Evolutionary conservation across 2,329 filamentous ascomycete genomes (phyloP).

Genomic region (Exophiala xenobiotica): DNA sequence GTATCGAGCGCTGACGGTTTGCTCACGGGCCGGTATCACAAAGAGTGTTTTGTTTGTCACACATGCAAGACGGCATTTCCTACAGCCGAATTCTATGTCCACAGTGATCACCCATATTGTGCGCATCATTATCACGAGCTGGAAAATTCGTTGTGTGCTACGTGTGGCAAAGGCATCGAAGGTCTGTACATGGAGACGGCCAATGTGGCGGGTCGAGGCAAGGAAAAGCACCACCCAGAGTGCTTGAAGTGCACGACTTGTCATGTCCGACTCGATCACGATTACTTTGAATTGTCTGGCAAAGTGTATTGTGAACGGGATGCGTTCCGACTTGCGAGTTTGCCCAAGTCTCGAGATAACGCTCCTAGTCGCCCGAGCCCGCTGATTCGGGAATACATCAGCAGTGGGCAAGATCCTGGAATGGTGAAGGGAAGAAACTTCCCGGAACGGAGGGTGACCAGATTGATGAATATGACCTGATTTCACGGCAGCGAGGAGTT

Average conservation of each 20-base stretch:
- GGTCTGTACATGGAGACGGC: slow-evolving; percentile 87
- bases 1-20: slow-evolving; percentile 91
- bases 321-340: slow-evolving; percentile 55
- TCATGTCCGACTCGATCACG: slow-evolving; percentile 68
- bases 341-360: slow-evolving; percentile 26
- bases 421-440: slow-evolving; percentile 40
- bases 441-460: slow-evolving; percentile 51
- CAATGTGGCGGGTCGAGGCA: slow-evolving; percentile 38
- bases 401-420: slow-evolving; percentile 26
- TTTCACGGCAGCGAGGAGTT: slow-evolving; percentile 13
- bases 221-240: slow-evolving; percentile 75
- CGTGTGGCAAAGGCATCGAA: slow-evolving; percentile 83
- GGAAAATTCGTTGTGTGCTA: slow-evolving; percentile 80
- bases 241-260: slow-evolving; percentile 83
- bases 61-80: slow-evolving; percentile 79
- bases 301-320: slow-evolving; percentile 83
- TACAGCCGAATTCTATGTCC: slow-evolving; percentile 89
- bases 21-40: slow-evolving; percentile 90
- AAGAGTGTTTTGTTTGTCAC: slow-evolving; percentile 87
- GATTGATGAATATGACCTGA: slow-evolving; percentile 43
- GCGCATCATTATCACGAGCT: slow-evolving; percentile 88
- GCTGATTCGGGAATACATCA: slow-evolving; percentile 31
- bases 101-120: slow-evolving; percentile 84
- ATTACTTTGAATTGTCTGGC: slow-evolving; percentile 87
- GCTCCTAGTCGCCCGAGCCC: slow-evolving; percentile 31